Conservation (phyloP, 2,329 filamentous ascomycete species). For the Fusarium humuli region DNA sequence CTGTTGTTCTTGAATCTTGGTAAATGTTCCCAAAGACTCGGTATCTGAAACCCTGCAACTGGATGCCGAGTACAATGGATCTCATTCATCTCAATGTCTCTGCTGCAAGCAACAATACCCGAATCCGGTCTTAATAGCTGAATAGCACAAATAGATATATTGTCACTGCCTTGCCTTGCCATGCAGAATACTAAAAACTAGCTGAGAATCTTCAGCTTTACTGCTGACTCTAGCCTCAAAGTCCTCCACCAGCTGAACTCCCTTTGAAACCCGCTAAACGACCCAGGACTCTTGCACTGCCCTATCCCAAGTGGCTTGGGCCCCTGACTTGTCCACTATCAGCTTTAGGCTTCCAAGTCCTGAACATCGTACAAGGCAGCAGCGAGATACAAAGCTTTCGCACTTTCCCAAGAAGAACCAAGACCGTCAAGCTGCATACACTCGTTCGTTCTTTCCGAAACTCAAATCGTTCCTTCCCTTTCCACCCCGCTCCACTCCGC, state of each 20-base stretch:
- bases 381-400: slow-evolving; percentile 42
- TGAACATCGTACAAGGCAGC: slow-evolving; percentile 41
- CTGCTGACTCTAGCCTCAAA: neutral
- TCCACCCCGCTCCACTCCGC: slow-evolving; percentile 14
- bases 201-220: neutral
- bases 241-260: slow-evolving; percentile 14
- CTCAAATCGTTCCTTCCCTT: neutral
- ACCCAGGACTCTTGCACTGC: slow-evolving; percentile 24
- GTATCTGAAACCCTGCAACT: neutral
- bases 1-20: neutral
- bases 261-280: slow-evolving; percentile 40
- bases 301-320: slow-evolving; percentile 35
- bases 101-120: slow-evolving; percentile 19
- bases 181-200: neutral
- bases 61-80: neutral
- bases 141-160: neutral
- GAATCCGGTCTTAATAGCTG: neutral
- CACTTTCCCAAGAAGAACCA: slow-evolving; percentile 7
- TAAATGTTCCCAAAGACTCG: neutral
- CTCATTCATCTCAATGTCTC: slow-evolving; percentile 7
- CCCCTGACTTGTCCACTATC: slow-evolving; percentile 34
- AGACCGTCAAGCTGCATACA: neutral
- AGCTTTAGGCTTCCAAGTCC: slow-evolving; percentile 25
- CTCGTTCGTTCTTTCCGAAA: neutral
- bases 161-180: neutral